Evolutionary conservation across 768 basidiomycete genomes (phyloP).

Genomic region (Lactarius quietus): DNA sequence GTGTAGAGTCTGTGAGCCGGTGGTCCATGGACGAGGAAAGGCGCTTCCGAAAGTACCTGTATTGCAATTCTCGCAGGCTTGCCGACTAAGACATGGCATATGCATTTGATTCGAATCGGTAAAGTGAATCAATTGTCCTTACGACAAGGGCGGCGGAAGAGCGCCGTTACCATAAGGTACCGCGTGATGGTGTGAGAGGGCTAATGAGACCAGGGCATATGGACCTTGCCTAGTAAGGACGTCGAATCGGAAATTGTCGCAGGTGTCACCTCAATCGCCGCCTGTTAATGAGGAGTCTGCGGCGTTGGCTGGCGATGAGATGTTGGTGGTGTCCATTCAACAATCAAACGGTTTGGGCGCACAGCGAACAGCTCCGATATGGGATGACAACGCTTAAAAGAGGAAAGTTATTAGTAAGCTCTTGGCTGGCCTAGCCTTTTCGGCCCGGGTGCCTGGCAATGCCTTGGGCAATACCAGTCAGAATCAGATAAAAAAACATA

Average conservation of each 20-base stretch:
- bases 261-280: background rate
- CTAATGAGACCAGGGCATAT: background rate
- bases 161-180: background rate
- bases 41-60: background rate
- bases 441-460: no score
- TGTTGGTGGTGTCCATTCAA: background rate
- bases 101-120: background rate
- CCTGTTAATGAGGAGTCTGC: background rate
- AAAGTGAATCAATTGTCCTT: background rate
- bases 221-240: background rate
- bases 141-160: slow-evolving; percentile 5
- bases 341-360: no score
- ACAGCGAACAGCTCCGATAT: background rate
- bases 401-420: no score
- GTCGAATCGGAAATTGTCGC: background rate
- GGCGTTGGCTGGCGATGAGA: background rate
- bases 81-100: background rate
- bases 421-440: background rate
- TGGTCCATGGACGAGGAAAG: slow-evolving; percentile 1
- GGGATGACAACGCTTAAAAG: background rate
- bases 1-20: background rate
- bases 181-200: background rate
- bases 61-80: slow-evolving; percentile 3
- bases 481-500: background rate
- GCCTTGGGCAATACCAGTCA: no score